These are phyloP conservation scores for Epichloe coenophiala DNA, from an alignment of 2,329 filamentous ascomycete species.

Conservation along the genomic window DNA sequence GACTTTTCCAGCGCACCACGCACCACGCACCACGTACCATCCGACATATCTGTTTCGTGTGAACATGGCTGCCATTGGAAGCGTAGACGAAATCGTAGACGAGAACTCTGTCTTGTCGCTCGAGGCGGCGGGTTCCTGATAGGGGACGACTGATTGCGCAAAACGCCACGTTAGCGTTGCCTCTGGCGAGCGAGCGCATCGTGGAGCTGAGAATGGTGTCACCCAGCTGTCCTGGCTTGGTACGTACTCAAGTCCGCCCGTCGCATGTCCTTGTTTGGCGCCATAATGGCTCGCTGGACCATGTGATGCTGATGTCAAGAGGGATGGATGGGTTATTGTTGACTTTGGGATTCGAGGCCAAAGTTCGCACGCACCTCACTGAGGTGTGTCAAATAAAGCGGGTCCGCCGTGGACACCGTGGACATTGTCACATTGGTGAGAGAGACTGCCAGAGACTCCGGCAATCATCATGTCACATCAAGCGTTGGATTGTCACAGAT, in stretches of 20 bases:
- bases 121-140: conserved; percentile 59
- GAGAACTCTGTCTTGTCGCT: conserved; percentile 54
- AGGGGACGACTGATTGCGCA: conserved; percentile 56
- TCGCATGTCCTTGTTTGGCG: conserved; percentile 30
- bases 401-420: not conserved
- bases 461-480: too few species aligned
- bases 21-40: conserved; percentile 40
- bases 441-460: not conserved
- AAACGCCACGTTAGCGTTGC: not conserved
- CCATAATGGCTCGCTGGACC: conserved; percentile 18
- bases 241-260: conserved; percentile 30
- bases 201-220: not conserved
- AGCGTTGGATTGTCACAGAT: not conserved
- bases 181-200: not conserved
- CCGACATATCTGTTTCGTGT: conserved; percentile 73
- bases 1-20: too few species aligned
- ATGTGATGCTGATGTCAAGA: conserved; percentile 1
- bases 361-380: not conserved
- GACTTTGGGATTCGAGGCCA: not conserved
- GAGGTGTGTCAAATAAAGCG: not conserved
- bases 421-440: too few species aligned
- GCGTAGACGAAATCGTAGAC: conserved; percentile 58
- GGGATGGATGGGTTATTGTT: not conserved
- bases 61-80: conserved; percentile 95
- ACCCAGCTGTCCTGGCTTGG: not conserved